A percentile compares a stretch with the other conserved stretches of the same genome.
These are phyloP conservation scores for Oxytropis ochrocephala DNA, from an alignment of 306 rosid genomes.

Conservation along the genomic window DNA sequence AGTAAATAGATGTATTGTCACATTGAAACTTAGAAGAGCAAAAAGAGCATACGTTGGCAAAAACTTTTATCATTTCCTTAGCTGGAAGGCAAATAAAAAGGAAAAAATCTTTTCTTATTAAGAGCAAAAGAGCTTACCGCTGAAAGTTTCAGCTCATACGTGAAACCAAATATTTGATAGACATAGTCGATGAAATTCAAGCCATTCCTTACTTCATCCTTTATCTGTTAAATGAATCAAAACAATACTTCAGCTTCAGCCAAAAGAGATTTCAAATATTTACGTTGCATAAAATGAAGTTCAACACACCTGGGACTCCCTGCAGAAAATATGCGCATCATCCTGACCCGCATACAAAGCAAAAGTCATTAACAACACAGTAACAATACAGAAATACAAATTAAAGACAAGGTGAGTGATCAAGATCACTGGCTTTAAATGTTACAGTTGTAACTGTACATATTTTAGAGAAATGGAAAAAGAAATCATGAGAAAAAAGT, in stretches of 20 bases:
- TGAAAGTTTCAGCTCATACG: constrained; percentile 87
- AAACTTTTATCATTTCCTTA: neutral
- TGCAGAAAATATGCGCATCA: constrained; percentile 95
- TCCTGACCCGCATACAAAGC: constrained; percentile 50
- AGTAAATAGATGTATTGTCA: neutral
- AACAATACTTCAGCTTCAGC: constrained; percentile 1
- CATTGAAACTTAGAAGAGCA: neutral
- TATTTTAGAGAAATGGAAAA: neutral
- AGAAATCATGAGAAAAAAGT: neutral
- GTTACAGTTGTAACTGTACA: neutral
- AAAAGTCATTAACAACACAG: constrained; percentile 26
- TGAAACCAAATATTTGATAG: constrained; percentile 70
- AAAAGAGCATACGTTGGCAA: neutral
- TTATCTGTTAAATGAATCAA: constrained; percentile 46
- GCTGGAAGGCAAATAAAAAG: neutral
- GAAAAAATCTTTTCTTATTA: neutral
- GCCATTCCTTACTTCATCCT: constrained; percentile 77
- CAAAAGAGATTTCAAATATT: neutral
- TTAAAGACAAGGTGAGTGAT: constrained; percentile 1
- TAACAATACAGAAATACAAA: neutral
- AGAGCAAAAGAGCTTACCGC: constrained; percentile 47
- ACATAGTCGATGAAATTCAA: constrained; percentile 65
- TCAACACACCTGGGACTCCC: constrained; percentile 76
- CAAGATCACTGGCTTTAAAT: neutral
- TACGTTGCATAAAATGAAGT: neutral